Percentiles rank a stretch among this genome's conserved stretches.
These are phyloP conservation scores for Claviceps humidiphila DNA, from an alignment of 2,329 filamentous ascomycete species.

Conservation along the genomic window DNA sequence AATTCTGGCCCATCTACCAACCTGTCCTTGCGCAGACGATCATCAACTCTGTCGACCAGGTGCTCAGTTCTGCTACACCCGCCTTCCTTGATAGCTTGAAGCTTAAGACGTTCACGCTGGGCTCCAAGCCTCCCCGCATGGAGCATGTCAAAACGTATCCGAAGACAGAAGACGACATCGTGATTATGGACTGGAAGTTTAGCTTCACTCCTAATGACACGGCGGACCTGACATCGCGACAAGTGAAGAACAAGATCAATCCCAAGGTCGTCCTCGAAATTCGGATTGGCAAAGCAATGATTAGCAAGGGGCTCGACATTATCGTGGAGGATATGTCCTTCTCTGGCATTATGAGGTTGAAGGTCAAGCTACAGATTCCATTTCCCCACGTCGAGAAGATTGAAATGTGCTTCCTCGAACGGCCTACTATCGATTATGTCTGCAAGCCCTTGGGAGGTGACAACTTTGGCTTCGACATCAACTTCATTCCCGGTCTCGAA, in stretches of 20 bases:
- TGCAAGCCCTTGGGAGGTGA: conserved; percentile 96
- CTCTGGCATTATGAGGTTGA: conserved; percentile 88
- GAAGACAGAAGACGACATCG: conserved; percentile 85
- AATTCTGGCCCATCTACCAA: conserved; percentile 98
- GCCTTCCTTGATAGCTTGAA: conserved; percentile 87
- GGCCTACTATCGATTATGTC: conserved; percentile 85
- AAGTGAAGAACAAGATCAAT: conserved; percentile 91
- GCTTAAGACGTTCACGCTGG: conserved; percentile 85
- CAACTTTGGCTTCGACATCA: conserved; percentile 94
- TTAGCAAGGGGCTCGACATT: conserved; percentile 92
- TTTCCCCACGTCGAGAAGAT: conserved; percentile 93
- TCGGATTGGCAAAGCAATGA: conserved; percentile 85
- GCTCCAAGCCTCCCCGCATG: conserved; percentile 86
- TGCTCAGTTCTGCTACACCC: conserved; percentile 82
- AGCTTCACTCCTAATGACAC: conserved; percentile 96
- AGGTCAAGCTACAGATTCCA: conserved; percentile 90
- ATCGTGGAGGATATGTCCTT: conserved; percentile 98
- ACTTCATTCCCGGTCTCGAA: conserved; percentile 93
- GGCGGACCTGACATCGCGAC: conserved; percentile 77
- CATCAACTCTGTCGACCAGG: conserved; percentile 88
- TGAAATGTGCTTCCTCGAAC: conserved; percentile 87
- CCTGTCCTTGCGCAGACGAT: conserved; percentile 86
- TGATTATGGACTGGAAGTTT: conserved; percentile 99
- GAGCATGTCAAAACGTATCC: conserved; percentile 98
- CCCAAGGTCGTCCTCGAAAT: conserved; percentile 94